Conservation (phyloP, 352 stramenopile species). For the Globisporangium apiculatum region DNA sequence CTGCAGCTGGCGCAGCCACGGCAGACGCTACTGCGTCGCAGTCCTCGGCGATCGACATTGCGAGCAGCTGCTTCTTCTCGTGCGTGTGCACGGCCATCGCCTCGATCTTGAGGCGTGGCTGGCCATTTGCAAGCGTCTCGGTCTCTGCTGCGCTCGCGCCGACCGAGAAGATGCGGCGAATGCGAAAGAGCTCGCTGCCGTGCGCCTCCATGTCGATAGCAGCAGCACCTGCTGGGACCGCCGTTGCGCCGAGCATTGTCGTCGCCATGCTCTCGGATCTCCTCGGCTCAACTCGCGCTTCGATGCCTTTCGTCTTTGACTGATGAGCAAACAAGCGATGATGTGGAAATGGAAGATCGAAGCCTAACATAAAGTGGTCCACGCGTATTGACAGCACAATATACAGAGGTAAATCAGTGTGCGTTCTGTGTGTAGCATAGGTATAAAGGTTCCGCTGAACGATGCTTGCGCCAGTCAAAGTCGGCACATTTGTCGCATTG, state of each 20-base stretch:
- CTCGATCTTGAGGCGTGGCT: constrained; percentile 26
- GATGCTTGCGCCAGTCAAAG: not conserved
- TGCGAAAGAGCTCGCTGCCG: constrained; percentile 68
- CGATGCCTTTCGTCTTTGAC: too few species aligned
- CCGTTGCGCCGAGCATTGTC: too few species aligned
- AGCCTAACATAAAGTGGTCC: too few species aligned
- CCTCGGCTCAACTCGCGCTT: too few species aligned
- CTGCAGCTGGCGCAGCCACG: not conserved
- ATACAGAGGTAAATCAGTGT: too few species aligned
- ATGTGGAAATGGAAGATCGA: too few species aligned
- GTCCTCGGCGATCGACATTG: constrained; percentile 35
- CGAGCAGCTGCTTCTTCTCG: constrained; percentile 72
- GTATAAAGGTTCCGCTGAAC: too few species aligned
- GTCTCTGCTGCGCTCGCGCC: not conserved
- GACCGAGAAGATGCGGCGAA: constrained; percentile 56
- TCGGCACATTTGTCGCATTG: not conserved
- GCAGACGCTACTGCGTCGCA: not conserved
- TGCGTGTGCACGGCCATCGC: constrained; percentile 61
- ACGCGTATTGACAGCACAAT: too few species aligned
- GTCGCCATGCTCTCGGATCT: too few species aligned
- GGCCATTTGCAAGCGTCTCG: not conserved
- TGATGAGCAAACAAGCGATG: too few species aligned
- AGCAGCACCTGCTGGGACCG: too few species aligned
- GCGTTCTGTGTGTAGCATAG: too few species aligned
- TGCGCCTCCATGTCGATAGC: constrained; percentile 11